Evolutionary conservation across 2,329 filamentous ascomycete species (phyloP).

Genomic region (Ceratocystis huliohia): DNA sequence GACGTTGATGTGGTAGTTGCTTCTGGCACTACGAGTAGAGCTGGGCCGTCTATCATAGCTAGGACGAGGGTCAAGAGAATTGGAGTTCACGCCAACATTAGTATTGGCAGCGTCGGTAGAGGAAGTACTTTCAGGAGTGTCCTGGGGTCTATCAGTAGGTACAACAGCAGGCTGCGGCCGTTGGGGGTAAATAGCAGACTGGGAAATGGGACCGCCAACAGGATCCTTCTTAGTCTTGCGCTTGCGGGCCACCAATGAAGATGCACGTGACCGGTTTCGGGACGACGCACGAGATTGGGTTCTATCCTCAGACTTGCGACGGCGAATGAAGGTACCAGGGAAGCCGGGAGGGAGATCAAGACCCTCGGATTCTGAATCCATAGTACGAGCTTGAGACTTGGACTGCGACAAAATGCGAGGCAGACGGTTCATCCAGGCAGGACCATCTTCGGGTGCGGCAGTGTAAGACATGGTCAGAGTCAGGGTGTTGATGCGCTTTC

Average conservation of each 20-base stretch:
- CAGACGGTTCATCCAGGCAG: constrained; percentile 88
- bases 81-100: neutral
- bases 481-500: constrained; percentile 95
- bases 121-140: constrained; percentile 1
- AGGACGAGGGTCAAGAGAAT: neutral
- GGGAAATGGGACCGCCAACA: constrained; percentile 73
- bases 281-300: constrained; percentile 17
- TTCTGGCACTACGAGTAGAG: constrained; percentile 20
- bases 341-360: constrained; percentile 53
- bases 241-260: constrained; percentile 40
- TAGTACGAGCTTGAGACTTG: constrained; percentile 77
- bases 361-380: constrained; percentile 57
- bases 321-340: constrained; percentile 65
- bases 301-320: constrained; percentile 31
- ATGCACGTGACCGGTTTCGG: constrained; percentile 20
- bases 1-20: constrained; percentile 43
- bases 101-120: constrained; percentile 11
- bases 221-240: constrained; percentile 51
- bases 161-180: constrained; percentile 13
- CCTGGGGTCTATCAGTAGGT: constrained; percentile 1
- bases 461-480: constrained; percentile 96
- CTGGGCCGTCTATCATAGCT: constrained; percentile 23
- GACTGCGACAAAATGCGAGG: constrained; percentile 55
- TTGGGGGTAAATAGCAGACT: constrained; percentile 75
- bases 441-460: constrained; percentile 71